Percentiles rank a stretch among this genome's conserved stretches.
Evolutionary conservation across 2,329 filamentous ascomycete species (phyloP).

Genomic region (Stachybotrys elegans): DNA sequence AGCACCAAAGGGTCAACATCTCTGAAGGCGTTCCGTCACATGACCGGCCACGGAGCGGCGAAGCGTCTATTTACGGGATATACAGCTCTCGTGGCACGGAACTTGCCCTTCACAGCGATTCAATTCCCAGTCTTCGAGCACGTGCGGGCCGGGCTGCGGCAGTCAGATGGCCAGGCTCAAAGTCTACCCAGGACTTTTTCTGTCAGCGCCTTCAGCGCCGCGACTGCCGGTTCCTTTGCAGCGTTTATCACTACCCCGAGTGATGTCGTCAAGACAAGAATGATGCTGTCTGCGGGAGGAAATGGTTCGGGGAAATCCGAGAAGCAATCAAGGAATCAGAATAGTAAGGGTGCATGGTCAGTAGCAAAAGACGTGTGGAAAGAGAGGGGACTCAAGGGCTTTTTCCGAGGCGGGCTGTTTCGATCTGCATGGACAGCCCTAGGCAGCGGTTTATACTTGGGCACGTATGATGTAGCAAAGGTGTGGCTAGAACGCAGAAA

Average conservation of each 20-base stretch:
- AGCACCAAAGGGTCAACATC: slow-evolving; percentile 32
- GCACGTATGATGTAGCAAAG: slow-evolving; percentile 78
- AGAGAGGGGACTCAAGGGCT: slow-evolving; percentile 63
- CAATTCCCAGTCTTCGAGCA: slow-evolving; percentile 86
- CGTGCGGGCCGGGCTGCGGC: slow-evolving; percentile 48
- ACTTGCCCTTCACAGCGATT: slow-evolving; percentile 80
- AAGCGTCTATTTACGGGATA: slow-evolving; percentile 67
- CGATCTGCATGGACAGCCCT: slow-evolving; percentile 76
- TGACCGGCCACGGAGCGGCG: slow-evolving; percentile 48
- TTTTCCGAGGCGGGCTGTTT: slow-evolving; percentile 73
- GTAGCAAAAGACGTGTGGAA: slow-evolving; percentile 61
- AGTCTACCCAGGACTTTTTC: slow-evolving; percentile 59
- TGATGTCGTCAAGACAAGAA: slow-evolving; percentile 83
- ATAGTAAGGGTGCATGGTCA: slow-evolving; percentile 42
- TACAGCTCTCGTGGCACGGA: slow-evolving; percentile 73
- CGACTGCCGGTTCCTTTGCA: slow-evolving; percentile 66
- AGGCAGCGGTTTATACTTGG: slow-evolving; percentile 78
- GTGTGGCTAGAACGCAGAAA: slow-evolving; percentile 50
- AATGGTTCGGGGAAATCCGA: slow-evolving; percentile 14
- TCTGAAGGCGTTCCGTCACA: slow-evolving; percentile 42
- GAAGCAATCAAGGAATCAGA: slow-evolving; percentile 20
- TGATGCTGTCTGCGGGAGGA: slow-evolving; percentile 65
- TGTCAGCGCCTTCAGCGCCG: slow-evolving; percentile 71
- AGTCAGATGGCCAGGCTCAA: slow-evolving; percentile 11
- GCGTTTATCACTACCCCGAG: slow-evolving; percentile 82